Base-by-base conservation (phyloP, 2,329 filamentous ascomycete species). In the Trichoderma sp. region DNA sequence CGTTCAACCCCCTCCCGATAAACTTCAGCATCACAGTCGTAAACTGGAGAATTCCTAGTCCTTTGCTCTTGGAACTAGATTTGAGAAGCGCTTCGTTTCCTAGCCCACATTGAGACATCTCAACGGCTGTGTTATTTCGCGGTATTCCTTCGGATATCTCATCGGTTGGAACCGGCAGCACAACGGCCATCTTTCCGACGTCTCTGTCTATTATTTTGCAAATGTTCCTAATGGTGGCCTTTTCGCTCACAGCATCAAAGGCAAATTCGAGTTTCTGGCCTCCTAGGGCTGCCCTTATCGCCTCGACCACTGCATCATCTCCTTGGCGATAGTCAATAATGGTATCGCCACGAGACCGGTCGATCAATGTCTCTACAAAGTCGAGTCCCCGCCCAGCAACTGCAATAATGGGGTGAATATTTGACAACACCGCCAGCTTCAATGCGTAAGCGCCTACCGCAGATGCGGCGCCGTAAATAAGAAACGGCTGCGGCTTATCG, bases 321-420 rank as follows among this genome's bases (percentile, higher is more conserved):
- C 43, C 56, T 39, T 67, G 26, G 1, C 72, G 70, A 43, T 76
- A 75, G 68, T 76, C 73, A 8, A 75, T 60, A 24, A 75, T 43
- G 3, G 51, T 43, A 28, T 76, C 74, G 3, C 73, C 73, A 7
- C 71, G 71, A 37, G 46, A 13, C 6, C 32, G n/a, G 21, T 74
- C 70, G 16, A 75, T 73, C 49, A 60, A 24, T 4, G 56, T 56
- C 34, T 49, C 37, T 11, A 73, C 70, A 55, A 68, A 71, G 18
- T 54, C 26, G n/a, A 28, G 70, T 37, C 54, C 64, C 11, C 16
- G 77, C 11, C 87, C 86, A 0, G 86, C 86, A 21, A 90, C 77
- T 43, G 81, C 82, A 71, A 90, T 86, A 58, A 89, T 80, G 0
- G 87, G 87, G 73, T 88, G 85, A 54, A 89, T 84, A 69, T 86